Evolutionary conservation across 306 rosid genomes (phyloP), one percentile per base, ranked within the genome.

Genomic region (Cyamopsis tetragonoloba): DNA sequence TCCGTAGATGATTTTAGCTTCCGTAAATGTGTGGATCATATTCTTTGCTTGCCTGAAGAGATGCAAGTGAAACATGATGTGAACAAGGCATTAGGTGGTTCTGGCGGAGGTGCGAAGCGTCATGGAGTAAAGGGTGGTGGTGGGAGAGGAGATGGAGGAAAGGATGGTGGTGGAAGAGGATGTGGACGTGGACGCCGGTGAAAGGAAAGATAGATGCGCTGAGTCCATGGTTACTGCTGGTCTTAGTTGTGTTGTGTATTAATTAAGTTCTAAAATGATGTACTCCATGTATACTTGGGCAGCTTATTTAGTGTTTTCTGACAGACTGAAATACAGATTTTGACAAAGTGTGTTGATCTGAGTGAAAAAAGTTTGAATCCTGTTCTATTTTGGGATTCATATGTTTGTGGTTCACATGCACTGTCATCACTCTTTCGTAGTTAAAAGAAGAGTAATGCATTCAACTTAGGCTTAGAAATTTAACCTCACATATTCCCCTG

Each of bases 1-100:
- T 79, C 87, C 3, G 60, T 43, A 7, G 95, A 92, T 69, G 96
- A 92, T 66, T 92, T 92, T 62, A 87, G 98, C 86, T 92, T 89
- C 80, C 79, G 98, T 24, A 92, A 89, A 82, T 92, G 96, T 30
- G 92, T 89, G 34, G 84, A 92, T 78, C 84, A 62, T 27, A 89
- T 92, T 34, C 85, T 82, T 62, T 92, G 95, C 37, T 71, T 92
- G 83, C 98, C 98, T 2, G 91, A 84, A 49, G 85, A 76, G 58
- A 79, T 92, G 95, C 88, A 80, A 49, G 12, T 72, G 55, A 79
- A 77, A 55, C 15, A 61, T 26, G 86, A 77, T n/a, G 89, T 63
- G 18, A 83, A 87, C 77, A 82, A 15, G 74, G 79, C 75, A 39
- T 77, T 85, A 11, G 82, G 83, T 1, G 80, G 87, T 9, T 72